Base-by-base conservation (phyloP, 139 green algal species). In the Chlamydomonas incerta region DNA sequence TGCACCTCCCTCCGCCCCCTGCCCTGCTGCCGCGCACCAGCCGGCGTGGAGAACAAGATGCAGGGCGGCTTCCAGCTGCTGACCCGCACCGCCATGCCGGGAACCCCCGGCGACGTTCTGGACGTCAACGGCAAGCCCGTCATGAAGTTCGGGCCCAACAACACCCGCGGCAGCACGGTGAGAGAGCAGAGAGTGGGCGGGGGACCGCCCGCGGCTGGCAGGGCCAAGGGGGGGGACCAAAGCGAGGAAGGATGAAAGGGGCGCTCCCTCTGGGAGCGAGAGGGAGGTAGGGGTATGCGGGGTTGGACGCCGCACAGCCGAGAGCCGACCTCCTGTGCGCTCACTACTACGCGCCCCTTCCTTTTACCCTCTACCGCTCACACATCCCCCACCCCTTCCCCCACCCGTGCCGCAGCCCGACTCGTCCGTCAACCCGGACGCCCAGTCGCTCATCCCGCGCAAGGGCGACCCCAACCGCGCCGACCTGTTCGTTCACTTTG, bases 401-500 rank as follows among this genome's bases (percentile, higher is more conserved):
- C 5, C 31, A 23, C 15, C 31, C 66, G n/a, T n/a, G n/a, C n/a
- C 66, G 2, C 62, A 73, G 76, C 21, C 14, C 10, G 50, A 73
- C 18, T 31, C 35, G 26, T 73, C 62, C 1, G 76, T 83, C 62
- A 62, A 73, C 76, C 76, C 76, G 0, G 76, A 83, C 62, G 6
- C 41, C 10, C 62, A 24, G 29, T 50, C 76, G 0, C 62, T 83
- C 18, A 17, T 83, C 15, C 76, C 76, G 9, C 76, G 76, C 62
- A 20, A 18, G 9, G 76, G 60, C 17, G 60, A 83, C 60, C 62
- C 62, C 33, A 81, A 33, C 35, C 37, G 73, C 41, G 76, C 62
- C 29, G 76, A 83, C n/a, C 18, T 83, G 34, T 83, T 83, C 62
- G 37, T 83, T 2, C 76, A 83, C 63, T 73, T 83, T 29, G 76